Conservation (phyloP, 768 basidiomycete genomes). For the Kwoniella mangroviensis region DNA sequence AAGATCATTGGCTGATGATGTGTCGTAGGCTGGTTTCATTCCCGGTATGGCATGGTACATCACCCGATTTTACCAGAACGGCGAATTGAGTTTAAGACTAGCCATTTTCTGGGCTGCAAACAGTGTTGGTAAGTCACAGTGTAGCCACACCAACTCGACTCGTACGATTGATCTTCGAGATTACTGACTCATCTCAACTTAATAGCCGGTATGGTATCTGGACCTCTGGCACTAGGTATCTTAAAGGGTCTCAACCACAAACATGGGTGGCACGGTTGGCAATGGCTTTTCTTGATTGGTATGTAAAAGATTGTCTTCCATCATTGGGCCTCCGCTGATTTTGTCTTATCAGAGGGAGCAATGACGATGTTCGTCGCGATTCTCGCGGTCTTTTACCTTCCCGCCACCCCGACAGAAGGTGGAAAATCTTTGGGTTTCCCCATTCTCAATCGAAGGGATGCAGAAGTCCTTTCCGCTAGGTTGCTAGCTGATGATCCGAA, state of each 20-base stretch:
- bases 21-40: conserved; percentile 45
- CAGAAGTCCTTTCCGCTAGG: conserved; percentile 21
- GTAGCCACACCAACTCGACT: not conserved
- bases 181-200: not conserved
- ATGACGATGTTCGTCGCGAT: conserved; percentile 31
- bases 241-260: conserved; percentile 17
- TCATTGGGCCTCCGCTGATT: not conserved
- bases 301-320: not conserved
- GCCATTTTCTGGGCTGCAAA: conserved; percentile 33
- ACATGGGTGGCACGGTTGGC: conserved; percentile 32
- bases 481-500: conserved; percentile 24
- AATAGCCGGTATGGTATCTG: conserved; percentile 28
- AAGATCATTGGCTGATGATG: not conserved
- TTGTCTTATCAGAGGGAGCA: conserved; percentile 11
- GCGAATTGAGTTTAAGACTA: conserved; percentile 35
- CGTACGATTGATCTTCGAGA: not conserved
- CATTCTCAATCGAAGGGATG: conserved; percentile 18
- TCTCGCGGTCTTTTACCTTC: conserved; percentile 28
- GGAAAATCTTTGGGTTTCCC: conserved; percentile 15
- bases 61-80: conserved; percentile 43
- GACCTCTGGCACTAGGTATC: conserved; percentile 28
- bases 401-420: conserved; percentile 22
- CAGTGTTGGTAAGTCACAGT: conserved; percentile 5
- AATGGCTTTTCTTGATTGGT: conserved; percentile 33
- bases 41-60: conserved; percentile 46